phyloP scores from a whole-genome alignment of 306 rosid species.

The Urtica urens region DNA sequence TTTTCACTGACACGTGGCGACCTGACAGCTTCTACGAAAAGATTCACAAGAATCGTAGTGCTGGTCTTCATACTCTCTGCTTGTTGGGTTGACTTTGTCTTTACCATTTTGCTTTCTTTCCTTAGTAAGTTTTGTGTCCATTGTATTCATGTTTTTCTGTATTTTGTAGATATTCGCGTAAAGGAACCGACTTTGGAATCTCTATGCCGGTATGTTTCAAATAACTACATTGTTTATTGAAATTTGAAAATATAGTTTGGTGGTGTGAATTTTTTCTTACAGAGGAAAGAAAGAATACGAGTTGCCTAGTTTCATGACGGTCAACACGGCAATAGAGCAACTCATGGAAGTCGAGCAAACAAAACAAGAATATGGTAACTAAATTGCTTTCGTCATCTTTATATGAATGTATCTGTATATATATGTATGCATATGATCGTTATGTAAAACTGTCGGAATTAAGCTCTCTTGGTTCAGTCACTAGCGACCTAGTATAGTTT shows the following conservation, averaged over 20 bases:
- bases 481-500: too few relatives aligned
- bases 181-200: slow-evolving; percentile 87
- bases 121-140: too few relatives aligned
- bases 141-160: too few relatives aligned
- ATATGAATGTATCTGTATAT: too few relatives aligned
- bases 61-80: slow-evolving; percentile 34
- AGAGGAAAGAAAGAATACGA: slow-evolving; percentile 81
- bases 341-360: slow-evolving; percentile 67
- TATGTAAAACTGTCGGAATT: too few relatives aligned
- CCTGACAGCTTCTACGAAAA: slow-evolving; percentile 89
- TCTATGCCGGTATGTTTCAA: slow-evolving; percentile 52
- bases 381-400: too few relatives aligned
- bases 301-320: slow-evolving; percentile 77
- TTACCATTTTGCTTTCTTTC: neutral
- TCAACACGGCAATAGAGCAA: slow-evolving; percentile 79
- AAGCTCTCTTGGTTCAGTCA: too few relatives aligned
- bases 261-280: slow-evolving; percentile 18
- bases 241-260: slow-evolving; percentile 2
- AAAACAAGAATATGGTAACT: slow-evolving; percentile 51
- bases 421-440: too few relatives aligned
- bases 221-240: neutral
- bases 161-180: slow-evolving; percentile 83
- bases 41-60: slow-evolving; percentile 46
- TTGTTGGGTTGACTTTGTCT: slow-evolving; percentile 40
- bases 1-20: slow-evolving; percentile 71